A percentile compares a stretch with the other conserved stretches of the same genome.
phyloP scores from a whole-genome alignment of 2,329 filamentous ascomycete genomes.

The Capronia coronata region DNA sequence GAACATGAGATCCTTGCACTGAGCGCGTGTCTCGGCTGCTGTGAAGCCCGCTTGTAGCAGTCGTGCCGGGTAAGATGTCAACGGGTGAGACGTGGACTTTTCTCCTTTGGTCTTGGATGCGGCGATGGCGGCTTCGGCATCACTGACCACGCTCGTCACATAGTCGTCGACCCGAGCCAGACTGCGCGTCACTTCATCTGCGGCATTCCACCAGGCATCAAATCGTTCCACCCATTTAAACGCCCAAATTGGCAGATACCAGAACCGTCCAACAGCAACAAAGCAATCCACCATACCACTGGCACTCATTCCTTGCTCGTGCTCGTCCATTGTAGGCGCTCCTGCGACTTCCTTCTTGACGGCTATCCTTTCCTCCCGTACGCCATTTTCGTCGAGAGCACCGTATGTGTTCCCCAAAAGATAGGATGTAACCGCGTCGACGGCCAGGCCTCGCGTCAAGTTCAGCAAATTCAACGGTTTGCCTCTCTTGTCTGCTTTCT shows the following conservation, averaged over 20 bases:
- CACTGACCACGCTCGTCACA: slow-evolving; percentile 20
- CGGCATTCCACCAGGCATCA: slow-evolving; percentile 24
- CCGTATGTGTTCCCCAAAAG: slow-evolving; percentile 49
- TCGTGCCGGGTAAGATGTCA: slow-evolving; percentile 25
- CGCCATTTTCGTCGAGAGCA: slow-evolving; percentile 36
- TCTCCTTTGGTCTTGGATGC: slow-evolving; percentile 10
- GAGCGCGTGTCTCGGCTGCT: slow-evolving; percentile 23
- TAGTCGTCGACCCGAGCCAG: slow-evolving; percentile 26
- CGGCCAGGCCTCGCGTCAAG: slow-evolving; percentile 44
- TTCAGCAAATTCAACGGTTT: slow-evolving; percentile 45
- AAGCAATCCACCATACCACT: slow-evolving; percentile 49
- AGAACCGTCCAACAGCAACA: slow-evolving; percentile 51
- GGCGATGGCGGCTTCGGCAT: slow-evolving; percentile 14
- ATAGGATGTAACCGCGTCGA: slow-evolving; percentile 51
- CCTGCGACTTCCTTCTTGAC: slow-evolving; percentile 17
- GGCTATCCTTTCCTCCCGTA: slow-evolving; percentile 9
- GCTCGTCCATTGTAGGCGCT: slow-evolving; percentile 9
- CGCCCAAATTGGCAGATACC: slow-evolving; percentile 44
- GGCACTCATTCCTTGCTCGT: slow-evolving; percentile 33
- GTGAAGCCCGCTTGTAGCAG: slow-evolving; percentile 26
- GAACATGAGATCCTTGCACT: slow-evolving; percentile 36
- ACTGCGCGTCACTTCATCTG: slow-evolving; percentile 18
- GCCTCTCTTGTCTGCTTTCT: slow-evolving; percentile 21
- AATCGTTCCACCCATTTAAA: slow-evolving; percentile 26
- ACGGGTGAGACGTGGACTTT: slow-evolving; percentile 7